phyloP scores from a whole-genome alignment of 1,139 yeast genomes.

The Yamadazyma oceani region DNA sequence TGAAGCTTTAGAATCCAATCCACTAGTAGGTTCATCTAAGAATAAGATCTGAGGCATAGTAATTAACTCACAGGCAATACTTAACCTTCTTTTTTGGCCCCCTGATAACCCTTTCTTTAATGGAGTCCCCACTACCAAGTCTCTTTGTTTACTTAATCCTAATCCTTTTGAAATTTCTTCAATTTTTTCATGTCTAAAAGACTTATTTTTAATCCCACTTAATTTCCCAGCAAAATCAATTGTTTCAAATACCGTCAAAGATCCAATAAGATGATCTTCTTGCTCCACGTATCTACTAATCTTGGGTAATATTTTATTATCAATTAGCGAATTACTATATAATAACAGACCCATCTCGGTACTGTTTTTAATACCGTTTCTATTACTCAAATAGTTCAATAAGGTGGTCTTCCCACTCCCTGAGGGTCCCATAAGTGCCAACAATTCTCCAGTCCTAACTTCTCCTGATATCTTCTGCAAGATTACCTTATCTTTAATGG shows the following conservation, averaged over 20 bases:
- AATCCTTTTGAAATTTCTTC: slow-evolving; percentile 19
- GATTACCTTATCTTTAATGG: slow-evolving; percentile 5
- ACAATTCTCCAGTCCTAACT: slow-evolving; percentile 25
- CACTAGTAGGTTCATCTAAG: slow-evolving; percentile 90
- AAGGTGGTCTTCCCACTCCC: slow-evolving; percentile 27
- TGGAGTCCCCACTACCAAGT: slow-evolving; percentile 23
- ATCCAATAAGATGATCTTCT: slow-evolving; percentile 25
- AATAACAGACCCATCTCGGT: slow-evolving; percentile 8
- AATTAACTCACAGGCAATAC: slow-evolving; percentile 26
- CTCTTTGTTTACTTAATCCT: slow-evolving; percentile 20
- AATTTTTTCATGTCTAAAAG: slow-evolving; percentile 15
- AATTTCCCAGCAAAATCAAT: slow-evolving; percentile 23
- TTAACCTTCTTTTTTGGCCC: slow-evolving; percentile 27
- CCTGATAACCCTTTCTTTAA: slow-evolving; percentile 24
- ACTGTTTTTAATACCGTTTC: slow-evolving; percentile 12
- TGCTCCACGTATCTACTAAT: slow-evolving; percentile 32
- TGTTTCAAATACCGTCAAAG: slow-evolving; percentile 25
- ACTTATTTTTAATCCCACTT: slow-evolving; percentile 14
- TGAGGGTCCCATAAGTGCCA: slow-evolving; percentile 28
- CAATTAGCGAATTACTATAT: slow-evolving; percentile 5
- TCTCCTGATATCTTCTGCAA: slow-evolving; percentile 22
- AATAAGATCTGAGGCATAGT: slow-evolving; percentile 32
- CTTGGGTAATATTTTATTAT: slow-evolving; percentile 13
- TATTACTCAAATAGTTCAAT: slow-evolving; percentile 20
- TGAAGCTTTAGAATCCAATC: slow-evolving; percentile 65